Base-by-base conservation (phyloP, 192 early-diverging fungal species). In the Gamsiella multidivaricata region DNA sequence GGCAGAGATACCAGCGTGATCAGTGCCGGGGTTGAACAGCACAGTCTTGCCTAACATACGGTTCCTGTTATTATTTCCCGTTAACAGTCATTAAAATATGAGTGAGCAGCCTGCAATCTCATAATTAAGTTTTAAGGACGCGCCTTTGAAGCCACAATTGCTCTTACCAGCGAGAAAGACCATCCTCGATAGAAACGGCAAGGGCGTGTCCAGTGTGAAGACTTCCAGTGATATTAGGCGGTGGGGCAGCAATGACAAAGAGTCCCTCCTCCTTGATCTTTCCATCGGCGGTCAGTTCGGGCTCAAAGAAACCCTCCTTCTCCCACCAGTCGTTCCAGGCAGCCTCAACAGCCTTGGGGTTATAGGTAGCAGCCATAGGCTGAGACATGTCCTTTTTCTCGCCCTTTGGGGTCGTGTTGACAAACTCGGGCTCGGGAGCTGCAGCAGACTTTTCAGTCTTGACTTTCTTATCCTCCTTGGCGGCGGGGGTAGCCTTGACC, bases 281-380 rank as follows among this genome's bases (percentile, higher is more conserved):
- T 51, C 93, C 95, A 62, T 94, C 88, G 23, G 81, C 67, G 2
- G 83, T 85, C 54, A 94, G 81, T 65, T 90, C 82, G 14, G 98
- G 98, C 73, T 95, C 86, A 71, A 99, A 98, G 81, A 87, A 94
- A 12, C 91, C 93, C 73, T 92, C 82, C 85, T 95, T 91, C 82
- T 95, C 94, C 97, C 98, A 98, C 95, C 96, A 99, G 29, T 85
- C 88, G 79, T 98, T 96, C 98, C 96, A 99, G 25, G 94, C 90
- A 25, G 94, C 81, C 80, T 99, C 98, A 28, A 99, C 98, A 31
- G 91, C 94, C 46, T 67, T 85, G 12, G 96, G 95, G 62, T 96
- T 91, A 81, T 98, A 99, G 55, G 88, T 82, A 33, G 82, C 82
- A 7, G 95, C 91, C 86, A 97, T 93, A 20, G 87, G 85, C 56